Evolutionary conservation across 257 asterid species (phyloP), one percentile per base, ranked within the genome.

Genomic region (Vinca minor): DNA sequence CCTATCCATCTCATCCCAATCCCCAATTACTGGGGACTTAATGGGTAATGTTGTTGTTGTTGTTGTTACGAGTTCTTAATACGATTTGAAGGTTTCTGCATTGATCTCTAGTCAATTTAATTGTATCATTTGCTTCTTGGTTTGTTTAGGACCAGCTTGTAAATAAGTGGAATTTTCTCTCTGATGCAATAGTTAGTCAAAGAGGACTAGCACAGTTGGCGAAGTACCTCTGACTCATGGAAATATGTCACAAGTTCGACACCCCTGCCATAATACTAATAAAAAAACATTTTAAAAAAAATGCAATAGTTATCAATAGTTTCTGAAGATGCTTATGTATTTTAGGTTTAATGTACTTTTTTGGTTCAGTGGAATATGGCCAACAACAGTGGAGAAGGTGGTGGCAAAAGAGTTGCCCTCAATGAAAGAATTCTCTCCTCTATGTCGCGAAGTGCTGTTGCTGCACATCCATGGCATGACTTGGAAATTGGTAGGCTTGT

Each of bases 401-500:
- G 26, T 17, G 82, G 68, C 41, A 78, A 38, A 74, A 62, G 68
- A 47, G 75, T 48, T 65, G 78, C 61, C 60, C 92, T 90, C 46
- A 87, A 87, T 68, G 91, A 90, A 71, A 78, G 96, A 77, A 90
- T 90, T 56, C 86, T 87, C 49, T 82, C 91, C 50, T 85, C 97
- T 26, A 78, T 90, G 89, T 77, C 93, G 0, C 74, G 84, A 47
- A 77, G 84, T 77, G 70, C 95, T 8, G 75, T 84, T 55, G 96
- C 97, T 75, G 96, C 96, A 67, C 96, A 90, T 79, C 97, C 97
- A 8, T 87, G 96, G 97, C 97, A 90, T 77, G 97, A 90, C 78
- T 80, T 90, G 77, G 96, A 90, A 75, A 90, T 90, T n/a, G 97
- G 96, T 83, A 76, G 10, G 62, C 21, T 58, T 44, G 32, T 50